Conservation (phyloP, 208 protist genomes). For the Lotmaria passim region DNA sequence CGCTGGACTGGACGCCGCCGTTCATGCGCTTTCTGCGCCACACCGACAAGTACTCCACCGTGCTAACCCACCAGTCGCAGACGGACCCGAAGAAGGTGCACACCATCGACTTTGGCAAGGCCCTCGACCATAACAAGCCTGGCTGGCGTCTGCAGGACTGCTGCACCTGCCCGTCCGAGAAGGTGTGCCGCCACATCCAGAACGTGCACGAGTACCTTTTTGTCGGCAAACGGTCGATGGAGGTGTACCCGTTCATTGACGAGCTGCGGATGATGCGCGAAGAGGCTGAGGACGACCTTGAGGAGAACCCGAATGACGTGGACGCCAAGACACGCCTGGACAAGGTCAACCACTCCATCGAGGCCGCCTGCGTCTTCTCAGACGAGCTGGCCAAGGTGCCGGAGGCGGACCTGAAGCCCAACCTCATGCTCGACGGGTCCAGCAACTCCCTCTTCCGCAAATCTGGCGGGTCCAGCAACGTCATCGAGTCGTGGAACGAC, state of each 20-base stretch:
- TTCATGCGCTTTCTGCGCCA: conserved; percentile 87
- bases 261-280: conserved; percentile 67
- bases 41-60: conserved; percentile 70
- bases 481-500: conserved; percentile 28
- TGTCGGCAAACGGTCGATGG: conserved; percentile 67
- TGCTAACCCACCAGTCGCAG: conserved; percentile 74
- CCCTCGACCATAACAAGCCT: conserved; percentile 45
- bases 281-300: conserved; percentile 57
- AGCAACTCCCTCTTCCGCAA: conserved; percentile 48
- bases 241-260: conserved; percentile 78
- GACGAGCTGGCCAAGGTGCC: conserved; percentile 70
- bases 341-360: conserved; percentile 49
- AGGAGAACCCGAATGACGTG: conserved; percentile 34
- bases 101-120: conserved; percentile 71
- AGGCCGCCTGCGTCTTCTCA: conserved; percentile 76
- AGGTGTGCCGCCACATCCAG: conserved; percentile 87
- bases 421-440: conserved; percentile 70
- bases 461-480: conserved; percentile 39
- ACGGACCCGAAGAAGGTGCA: conserved; percentile 65
- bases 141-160: conserved; percentile 74
- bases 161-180: conserved; percentile 73
- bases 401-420: conserved; percentile 58
- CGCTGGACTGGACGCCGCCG: conserved; percentile 64
- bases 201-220: conserved; percentile 90
- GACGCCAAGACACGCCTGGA: conserved; percentile 37